Evolutionary conservation across 202 grass and related monocot genomes (phyloP).

Genomic region (Zizania palustris): DNA sequence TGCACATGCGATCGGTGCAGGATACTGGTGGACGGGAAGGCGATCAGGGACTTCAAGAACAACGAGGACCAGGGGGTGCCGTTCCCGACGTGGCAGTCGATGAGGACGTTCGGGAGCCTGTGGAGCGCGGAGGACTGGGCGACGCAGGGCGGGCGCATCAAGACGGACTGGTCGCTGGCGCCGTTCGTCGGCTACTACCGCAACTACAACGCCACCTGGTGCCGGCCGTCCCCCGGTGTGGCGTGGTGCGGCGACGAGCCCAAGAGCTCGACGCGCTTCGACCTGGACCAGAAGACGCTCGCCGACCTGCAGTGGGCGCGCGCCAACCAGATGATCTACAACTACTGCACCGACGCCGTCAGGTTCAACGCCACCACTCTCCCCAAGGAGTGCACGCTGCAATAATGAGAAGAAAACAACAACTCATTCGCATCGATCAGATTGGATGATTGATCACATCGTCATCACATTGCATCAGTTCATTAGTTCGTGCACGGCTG

Average conservation of each 20-base stretch:
- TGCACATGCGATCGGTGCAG: conserved; percentile 17
- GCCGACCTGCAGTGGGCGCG: conserved; percentile 37
- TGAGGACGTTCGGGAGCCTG: conserved; percentile 46
- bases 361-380: conserved; percentile 37
- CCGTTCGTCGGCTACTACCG: conserved; percentile 58
- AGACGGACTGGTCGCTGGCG: conserved; percentile 52
- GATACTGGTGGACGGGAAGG: conserved; percentile 47
- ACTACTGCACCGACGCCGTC: conserved; percentile 48
- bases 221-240: conserved; percentile 40
- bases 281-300: conserved; percentile 25
- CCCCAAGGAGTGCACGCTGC: conserved; percentile 64
- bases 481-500: too few species aligned
- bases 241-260: conserved; percentile 52
- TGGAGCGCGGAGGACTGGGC: conserved; percentile 65
- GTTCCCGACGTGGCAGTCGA: conserved; percentile 48
- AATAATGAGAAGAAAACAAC: not conserved
- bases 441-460: too few species aligned
- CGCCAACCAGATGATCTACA: conserved; percentile 32
- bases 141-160: conserved; percentile 48
- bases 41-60: conserved; percentile 57
- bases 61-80: conserved; percentile 24
- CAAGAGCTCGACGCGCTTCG: conserved; percentile 1
- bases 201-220: conserved; percentile 46
- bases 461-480: too few species aligned
- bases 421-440: too few species aligned